A percentile compares a stretch with the other conserved stretches of the same genome.
These are phyloP conservation scores for Striga asiatica DNA, from an alignment of 257 asterid species.

Conservation along the genomic window DNA sequence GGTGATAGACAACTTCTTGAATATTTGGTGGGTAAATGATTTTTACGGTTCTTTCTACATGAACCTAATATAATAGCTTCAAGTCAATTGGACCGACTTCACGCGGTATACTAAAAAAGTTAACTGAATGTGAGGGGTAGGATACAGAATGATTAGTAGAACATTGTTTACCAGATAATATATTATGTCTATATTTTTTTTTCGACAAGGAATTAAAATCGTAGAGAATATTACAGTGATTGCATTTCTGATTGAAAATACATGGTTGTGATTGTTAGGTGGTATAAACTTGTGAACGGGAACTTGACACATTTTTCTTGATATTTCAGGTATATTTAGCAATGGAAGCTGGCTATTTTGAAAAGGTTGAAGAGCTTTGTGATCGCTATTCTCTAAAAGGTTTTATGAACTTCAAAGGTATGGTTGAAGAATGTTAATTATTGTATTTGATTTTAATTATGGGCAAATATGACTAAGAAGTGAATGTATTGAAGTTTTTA, in stretches of 20 bases:
- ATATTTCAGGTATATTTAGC: conserved; percentile 76
- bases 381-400: conserved; percentile 67
- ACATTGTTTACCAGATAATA: too few relatives aligned
- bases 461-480: neutral
- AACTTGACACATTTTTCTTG: conserved; percentile 6
- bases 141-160: too few relatives aligned
- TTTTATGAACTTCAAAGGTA: conserved; percentile 58
- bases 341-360: conserved; percentile 91
- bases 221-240: neutral
- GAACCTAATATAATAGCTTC: neutral
- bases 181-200: neutral
- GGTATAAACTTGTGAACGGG: neutral
- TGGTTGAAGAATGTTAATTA: conserved; percentile 13
- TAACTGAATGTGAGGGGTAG: too few relatives aligned
- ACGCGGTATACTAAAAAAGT: too few relatives aligned
- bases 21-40: conserved; percentile 56
- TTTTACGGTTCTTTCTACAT: conserved; percentile 11
- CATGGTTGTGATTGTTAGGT: neutral
- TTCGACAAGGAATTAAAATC: neutral
- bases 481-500: neutral
- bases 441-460: conserved; percentile 5
- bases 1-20: conserved; percentile 62
- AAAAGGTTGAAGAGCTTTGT: conserved; percentile 93
- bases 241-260: conserved; percentile 6
- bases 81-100: conserved; percentile 1